A percentile compares a stretch with the other conserved stretches of the same genome.
Evolutionary conservation across 1,139 yeast genomes (phyloP).

Genomic region (Blastobotrys persicus): DNA sequence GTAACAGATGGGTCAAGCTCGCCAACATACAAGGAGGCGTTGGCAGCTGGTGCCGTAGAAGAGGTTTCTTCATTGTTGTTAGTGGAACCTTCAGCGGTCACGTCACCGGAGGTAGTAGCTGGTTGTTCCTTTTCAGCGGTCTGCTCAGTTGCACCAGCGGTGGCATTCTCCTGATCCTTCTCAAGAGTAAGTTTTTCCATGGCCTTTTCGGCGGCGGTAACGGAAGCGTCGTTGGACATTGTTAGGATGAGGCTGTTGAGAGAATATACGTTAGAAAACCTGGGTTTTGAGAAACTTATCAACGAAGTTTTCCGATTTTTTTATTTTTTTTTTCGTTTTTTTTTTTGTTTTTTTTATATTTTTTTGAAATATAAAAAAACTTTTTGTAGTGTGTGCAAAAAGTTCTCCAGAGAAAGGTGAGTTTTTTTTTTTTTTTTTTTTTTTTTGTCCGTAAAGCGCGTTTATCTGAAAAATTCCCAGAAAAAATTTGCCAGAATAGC

Average conservation of each 20-base stretch:
- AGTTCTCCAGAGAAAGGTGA: background rate
- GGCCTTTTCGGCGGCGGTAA: slow-evolving; percentile 41
- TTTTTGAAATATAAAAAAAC: slow-evolving; percentile 10
- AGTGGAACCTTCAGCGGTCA: slow-evolving; percentile 25
- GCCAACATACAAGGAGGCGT: slow-evolving; percentile 95
- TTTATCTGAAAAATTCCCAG: background rate
- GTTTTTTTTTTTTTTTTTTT: no score
- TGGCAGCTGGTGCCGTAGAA: slow-evolving; percentile 46
- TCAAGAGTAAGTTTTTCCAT: slow-evolving; percentile 39
- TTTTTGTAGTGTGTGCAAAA: background rate
- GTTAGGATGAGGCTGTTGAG: slow-evolving; percentile 9
- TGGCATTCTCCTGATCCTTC: slow-evolving; percentile 18
- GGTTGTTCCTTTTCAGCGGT: slow-evolving; percentile 18
- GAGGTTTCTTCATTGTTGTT: slow-evolving; percentile 31
- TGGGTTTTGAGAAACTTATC: slow-evolving; percentile 5
- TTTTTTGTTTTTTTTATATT: slow-evolving; percentile 15
- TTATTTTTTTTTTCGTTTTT: slow-evolving; percentile 11
- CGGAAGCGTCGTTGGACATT: slow-evolving; percentile 41
- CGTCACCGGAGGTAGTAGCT: slow-evolving; percentile 24
- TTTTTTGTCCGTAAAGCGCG: background rate
- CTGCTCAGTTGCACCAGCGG: slow-evolving; percentile 21
- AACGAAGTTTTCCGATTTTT: slow-evolving; percentile 14
- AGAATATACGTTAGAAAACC: slow-evolving; percentile 5
- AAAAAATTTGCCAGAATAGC: background rate
- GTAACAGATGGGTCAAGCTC: slow-evolving; percentile 91